These are phyloP conservation scores for Debaryomyces sp. DNA, from an alignment of 1,139 yeast species.

Conservation along the genomic window DNA sequence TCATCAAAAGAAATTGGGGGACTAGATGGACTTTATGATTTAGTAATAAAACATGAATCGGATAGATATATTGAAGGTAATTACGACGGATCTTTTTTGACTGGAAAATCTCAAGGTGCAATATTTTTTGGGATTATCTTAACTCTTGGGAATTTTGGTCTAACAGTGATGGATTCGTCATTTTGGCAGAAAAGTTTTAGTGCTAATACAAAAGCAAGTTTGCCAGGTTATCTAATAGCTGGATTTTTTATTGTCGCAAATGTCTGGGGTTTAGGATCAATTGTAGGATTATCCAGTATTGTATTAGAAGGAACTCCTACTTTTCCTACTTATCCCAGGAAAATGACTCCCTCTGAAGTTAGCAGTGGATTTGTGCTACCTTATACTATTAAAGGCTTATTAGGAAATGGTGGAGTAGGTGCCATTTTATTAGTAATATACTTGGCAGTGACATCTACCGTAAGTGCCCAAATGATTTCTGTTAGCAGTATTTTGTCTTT, in stretches of 20 bases:
- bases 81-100: constrained; percentile 34
- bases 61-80: constrained; percentile 32
- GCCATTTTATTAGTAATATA: constrained; percentile 29
- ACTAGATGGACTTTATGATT: constrained; percentile 29
- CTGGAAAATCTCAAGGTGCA: constrained; percentile 37
- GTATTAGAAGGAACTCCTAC: constrained; percentile 26
- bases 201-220: constrained; percentile 34
- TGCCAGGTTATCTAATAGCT: constrained; percentile 41
- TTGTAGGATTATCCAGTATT: constrained; percentile 29
- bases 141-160: constrained; percentile 32
- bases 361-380: constrained; percentile 33
- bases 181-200: constrained; percentile 40
- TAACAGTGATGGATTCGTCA: constrained; percentile 34
- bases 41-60: constrained; percentile 18
- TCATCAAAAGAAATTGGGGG: constrained; percentile 31
- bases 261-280: constrained; percentile 36
- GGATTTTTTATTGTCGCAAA: constrained; percentile 34
- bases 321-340: constrained; percentile 34
- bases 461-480: constrained; percentile 34
- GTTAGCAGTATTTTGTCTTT: constrained; percentile 33
- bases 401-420: constrained; percentile 34
- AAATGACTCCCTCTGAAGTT: constrained; percentile 27
- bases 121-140: constrained; percentile 32
- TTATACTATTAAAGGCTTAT: constrained; percentile 26
- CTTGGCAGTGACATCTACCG: constrained; percentile 36